Base-by-base conservation (phyloP, 768 basidiomycete species). In the Tricholoma furcatifolium region DNA sequence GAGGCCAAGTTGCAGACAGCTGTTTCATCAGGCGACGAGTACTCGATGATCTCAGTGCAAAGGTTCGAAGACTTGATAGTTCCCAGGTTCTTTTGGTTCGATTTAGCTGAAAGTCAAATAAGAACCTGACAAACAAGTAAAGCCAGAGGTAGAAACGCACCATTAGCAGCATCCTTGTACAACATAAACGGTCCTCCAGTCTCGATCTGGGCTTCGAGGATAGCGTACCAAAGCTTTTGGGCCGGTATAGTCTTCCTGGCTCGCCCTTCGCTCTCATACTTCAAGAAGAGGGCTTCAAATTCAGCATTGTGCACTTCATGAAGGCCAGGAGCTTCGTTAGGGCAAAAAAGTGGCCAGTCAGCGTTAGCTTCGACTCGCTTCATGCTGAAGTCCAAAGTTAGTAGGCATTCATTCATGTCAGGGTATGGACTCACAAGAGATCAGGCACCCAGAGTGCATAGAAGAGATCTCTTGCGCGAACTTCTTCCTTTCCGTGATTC, bases 1-100 rank as follows among this genome's bases (percentile, higher is more conserved):
- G 97, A 99, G 6, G 97, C 97, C 47, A 99, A 84, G 71, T 98
- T 99, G 81, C 97, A 99, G 30, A 98, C 97, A 34, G 97, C 97
- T 34, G 87, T 92, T 70, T 98, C 97, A 50, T 98, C 97, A 1
- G 97, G 93, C 10, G 96, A 81, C 41, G 93, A 96, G 75, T 98
- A 98, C 71, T 99, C 91, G 69, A 99, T 90, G 68, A 99, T 98
- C 70, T 98, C 97, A 4, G 96, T 98, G 78, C 97, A 99, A 43
- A 99, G 78, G 68, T 99, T 99, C 46, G 96, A 98, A 1, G 94
- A 98, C 77, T 97, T 98, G 86, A 99, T 98, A 7, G 93, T 96
- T 27, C 97, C 97, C 23, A 99, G 80, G 73, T 99, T 97, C 75
- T 93, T 85, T 71, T 99, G 97, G 75, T 99, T 99, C 12, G 95